Conservation (phyloP, 495 filamentous ascomycete species). For the Trichoderma orchidacearum region DNA sequence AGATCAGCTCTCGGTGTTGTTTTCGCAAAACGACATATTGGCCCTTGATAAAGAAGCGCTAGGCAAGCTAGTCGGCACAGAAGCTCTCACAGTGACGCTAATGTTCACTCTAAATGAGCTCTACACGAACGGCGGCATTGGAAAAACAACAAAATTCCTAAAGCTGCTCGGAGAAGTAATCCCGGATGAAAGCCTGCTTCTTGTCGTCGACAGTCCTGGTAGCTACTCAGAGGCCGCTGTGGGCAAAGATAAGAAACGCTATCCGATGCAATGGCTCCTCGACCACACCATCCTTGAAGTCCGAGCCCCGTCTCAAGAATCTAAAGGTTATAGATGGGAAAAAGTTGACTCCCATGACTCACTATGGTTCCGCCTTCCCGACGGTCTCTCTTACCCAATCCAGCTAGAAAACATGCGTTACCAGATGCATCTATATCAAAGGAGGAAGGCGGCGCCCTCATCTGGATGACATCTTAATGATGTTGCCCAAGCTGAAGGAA, state of each 20-base stretch:
- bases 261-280: constrained; percentile 88
- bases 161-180: constrained; percentile 44
- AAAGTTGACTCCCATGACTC: constrained; percentile 60
- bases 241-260: constrained; percentile 47
- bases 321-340: constrained; percentile 43
- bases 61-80: constrained; percentile 16
- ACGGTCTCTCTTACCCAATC: constrained; percentile 64
- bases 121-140: constrained; percentile 57
- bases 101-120: constrained; percentile 98
- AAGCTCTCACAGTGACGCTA: constrained; percentile 51
- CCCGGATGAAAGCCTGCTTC: constrained; percentile 46
- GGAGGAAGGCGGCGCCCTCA: background rate
- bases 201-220: constrained; percentile 87
- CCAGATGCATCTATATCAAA: constrained; percentile 69
- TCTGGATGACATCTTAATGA: background rate
- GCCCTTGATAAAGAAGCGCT: constrained; percentile 27
- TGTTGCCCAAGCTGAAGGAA: background rate
- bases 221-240: constrained; percentile 73
- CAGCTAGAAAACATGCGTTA: constrained; percentile 86
- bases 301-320: constrained; percentile 6
- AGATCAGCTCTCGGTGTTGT: constrained; percentile 28
- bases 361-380: constrained; percentile 67
- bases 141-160: constrained; percentile 61
- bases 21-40: constrained; percentile 53
- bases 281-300: constrained; percentile 58